A percentile compares a stretch with the other conserved stretches of the same genome.
phyloP scores from a whole-genome alignment of 108 stramenopile genomes.

The Epithemia pelagica region DNA sequence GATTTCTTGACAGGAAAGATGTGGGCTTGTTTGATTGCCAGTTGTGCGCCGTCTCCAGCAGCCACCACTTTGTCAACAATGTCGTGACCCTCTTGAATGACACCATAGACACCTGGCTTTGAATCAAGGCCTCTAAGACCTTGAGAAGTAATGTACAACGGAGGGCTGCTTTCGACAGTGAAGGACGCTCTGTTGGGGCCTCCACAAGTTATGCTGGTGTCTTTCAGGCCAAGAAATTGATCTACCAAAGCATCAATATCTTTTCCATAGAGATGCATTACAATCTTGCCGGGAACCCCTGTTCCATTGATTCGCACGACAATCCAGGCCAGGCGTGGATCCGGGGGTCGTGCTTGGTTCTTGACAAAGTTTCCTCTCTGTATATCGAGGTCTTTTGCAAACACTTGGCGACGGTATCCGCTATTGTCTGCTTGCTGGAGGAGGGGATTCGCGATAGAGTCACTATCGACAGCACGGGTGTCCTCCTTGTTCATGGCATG shows the following conservation, averaged over 20 bases:
- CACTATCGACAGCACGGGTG: background rate
- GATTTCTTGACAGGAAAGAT: conserved; percentile 4
- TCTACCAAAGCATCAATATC: background rate
- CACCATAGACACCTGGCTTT: background rate
- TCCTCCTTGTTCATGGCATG: background rate
- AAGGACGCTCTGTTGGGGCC: background rate
- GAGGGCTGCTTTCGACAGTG: background rate
- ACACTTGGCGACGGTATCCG: conserved; percentile 3
- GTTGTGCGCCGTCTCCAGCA: background rate
- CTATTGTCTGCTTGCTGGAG: conserved; percentile 1
- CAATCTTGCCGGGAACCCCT: conserved; percentile 1
- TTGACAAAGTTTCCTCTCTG: background rate
- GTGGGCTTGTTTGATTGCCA: background rate
- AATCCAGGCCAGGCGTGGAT: conserved; percentile 2
- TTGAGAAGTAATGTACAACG: background rate
- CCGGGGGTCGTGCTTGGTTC: background rate
- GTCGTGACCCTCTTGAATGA: conserved; percentile 1
- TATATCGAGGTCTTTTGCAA: background rate
- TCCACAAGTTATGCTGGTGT: background rate
- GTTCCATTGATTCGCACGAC: background rate
- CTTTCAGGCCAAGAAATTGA: background rate
- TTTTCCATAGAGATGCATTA: conserved; percentile 6
- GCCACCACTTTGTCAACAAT: background rate
- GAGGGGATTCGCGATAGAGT: background rate
- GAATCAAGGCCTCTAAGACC: background rate